These are phyloP conservation scores for Amphibolis antarctica DNA, from an alignment of 106 monocot genomes.

Conservation along the genomic window DNA sequence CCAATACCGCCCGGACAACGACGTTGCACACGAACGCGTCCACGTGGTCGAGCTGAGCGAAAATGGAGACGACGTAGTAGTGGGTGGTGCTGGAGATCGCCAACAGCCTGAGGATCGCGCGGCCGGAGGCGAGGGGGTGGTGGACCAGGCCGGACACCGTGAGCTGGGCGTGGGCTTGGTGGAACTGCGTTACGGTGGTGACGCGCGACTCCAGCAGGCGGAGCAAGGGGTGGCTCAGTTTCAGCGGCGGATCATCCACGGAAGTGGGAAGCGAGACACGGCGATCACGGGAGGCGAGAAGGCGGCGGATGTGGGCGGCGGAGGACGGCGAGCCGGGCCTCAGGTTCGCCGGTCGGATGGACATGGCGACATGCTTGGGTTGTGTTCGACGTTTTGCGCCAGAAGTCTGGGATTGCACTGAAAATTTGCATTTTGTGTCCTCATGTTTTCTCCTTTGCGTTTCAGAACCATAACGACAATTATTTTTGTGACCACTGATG, in stretches of 20 bases:
- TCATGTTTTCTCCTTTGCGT: too few species aligned
- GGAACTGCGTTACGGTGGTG: neutral
- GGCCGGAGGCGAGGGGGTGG: conserved; percentile 5
- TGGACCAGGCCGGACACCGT: conserved; percentile 11
- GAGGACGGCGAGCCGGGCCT: too few species aligned
- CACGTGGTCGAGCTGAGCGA: conserved; percentile 24
- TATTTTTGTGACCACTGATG: too few species aligned
- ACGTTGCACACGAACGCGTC: conserved; percentile 18
- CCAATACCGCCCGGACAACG: neutral
- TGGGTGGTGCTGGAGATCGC: conserved; percentile 1
- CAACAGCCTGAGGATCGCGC: neutral
- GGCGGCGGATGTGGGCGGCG: too few species aligned
- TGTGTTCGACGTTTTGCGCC: too few species aligned
- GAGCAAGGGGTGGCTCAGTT: neutral
- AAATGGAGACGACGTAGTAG: conserved; percentile 28
- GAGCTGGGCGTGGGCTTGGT: neutral
- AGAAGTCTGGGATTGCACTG: too few species aligned
- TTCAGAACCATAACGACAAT: too few species aligned
- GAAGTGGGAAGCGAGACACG: too few species aligned
- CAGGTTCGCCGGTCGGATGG: too few species aligned
- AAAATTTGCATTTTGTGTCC: too few species aligned
- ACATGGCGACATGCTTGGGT: too few species aligned
- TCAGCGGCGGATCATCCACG: neutral
- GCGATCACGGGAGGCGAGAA: too few species aligned
- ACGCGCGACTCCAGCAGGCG: neutral